phyloP scores from a whole-genome alignment of 2,329 filamentous ascomycete species.

The Fonsecaea pedrosoi region DNA sequence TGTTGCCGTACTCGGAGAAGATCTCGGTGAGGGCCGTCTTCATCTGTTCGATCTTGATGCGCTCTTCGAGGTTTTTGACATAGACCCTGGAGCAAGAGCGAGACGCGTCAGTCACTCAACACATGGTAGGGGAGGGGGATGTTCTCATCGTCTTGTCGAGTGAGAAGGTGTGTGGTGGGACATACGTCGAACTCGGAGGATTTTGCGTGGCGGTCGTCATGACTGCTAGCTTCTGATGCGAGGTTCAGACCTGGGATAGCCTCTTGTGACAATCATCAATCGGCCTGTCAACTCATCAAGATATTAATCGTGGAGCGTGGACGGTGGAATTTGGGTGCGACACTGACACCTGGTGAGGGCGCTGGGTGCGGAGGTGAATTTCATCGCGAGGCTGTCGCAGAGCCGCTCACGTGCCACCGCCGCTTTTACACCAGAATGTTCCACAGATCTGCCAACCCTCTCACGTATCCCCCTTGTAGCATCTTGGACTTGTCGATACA shows the following conservation, averaged over 20 bases:
- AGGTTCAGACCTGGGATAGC: background rate
- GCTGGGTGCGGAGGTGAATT: background rate
- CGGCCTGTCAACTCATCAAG: background rate
- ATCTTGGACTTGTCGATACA: too few species aligned
- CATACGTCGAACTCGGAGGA: conserved; percentile 39
- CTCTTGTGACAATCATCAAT: background rate
- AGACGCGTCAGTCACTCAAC: conserved; percentile 7
- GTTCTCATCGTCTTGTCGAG: too few species aligned
- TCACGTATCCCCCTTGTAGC: too few species aligned
- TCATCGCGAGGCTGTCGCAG: background rate
- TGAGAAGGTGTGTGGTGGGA: background rate
- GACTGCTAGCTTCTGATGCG: background rate
- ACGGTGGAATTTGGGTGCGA: background rate
- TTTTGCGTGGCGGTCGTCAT: conserved; percentile 36
- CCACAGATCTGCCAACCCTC: too few species aligned
- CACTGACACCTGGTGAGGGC: background rate
- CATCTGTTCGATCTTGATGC: conserved; percentile 79
- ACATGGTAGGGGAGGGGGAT: background rate
- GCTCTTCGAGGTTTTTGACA: conserved; percentile 86
- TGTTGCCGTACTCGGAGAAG: conserved; percentile 86
- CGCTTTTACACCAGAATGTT: background rate
- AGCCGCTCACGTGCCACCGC: background rate
- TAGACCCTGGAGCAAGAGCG: conserved; percentile 30
- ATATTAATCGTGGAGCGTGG: background rate
- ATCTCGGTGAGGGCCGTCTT: conserved; percentile 75